phyloP scores from a whole-genome alignment of 2,329 filamentous ascomycete species.

The Fusarium bulbicola region DNA sequence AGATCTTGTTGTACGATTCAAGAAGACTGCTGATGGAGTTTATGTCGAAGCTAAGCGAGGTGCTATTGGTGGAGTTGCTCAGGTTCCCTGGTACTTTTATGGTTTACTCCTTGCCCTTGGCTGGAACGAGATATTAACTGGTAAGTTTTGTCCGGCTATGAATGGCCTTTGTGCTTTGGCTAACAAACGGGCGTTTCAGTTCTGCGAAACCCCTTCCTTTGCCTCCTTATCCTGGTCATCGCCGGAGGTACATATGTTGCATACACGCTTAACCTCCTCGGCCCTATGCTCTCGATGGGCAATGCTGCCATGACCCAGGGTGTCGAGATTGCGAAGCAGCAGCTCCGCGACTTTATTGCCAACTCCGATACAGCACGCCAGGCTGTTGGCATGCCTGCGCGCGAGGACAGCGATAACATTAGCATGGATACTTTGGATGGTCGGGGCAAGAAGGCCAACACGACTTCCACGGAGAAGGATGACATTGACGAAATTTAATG shows the following conservation, averaged over 20 bases:
- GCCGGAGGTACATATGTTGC: constrained; percentile 85
- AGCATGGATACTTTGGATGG: constrained; percentile 69
- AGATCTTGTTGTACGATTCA: constrained; percentile 93
- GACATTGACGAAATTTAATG: constrained; percentile 69
- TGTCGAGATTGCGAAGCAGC: constrained; percentile 89
- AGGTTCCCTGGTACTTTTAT: constrained; percentile 96
- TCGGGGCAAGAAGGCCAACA: constrained; percentile 59
- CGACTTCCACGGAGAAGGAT: constrained; percentile 38
- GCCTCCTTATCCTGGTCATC: constrained; percentile 83
- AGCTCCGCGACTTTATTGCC: constrained; percentile 88
- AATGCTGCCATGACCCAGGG: constrained; percentile 90
- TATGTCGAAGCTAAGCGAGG: constrained; percentile 98
- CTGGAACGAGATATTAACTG: constrained; percentile 98
- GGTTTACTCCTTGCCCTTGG: constrained; percentile 86
- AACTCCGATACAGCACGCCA: constrained; percentile 85
- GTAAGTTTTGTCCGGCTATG: constrained; percentile 61
- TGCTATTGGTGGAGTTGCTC: constrained; percentile 93
- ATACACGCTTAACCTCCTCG: constrained; percentile 93
- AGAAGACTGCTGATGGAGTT: constrained; percentile 97
- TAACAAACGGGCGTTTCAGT: constrained; percentile 62
- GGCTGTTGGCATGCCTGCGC: constrained; percentile 79
- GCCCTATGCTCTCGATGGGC: constrained; percentile 94
- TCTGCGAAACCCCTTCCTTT: constrained; percentile 91
- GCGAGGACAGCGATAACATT: constrained; percentile 58
- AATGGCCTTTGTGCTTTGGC: neutral